Evolutionary conservation across 805 yeast genomes (phyloP).

Genomic region (Lachancea dasiensis): DNA sequence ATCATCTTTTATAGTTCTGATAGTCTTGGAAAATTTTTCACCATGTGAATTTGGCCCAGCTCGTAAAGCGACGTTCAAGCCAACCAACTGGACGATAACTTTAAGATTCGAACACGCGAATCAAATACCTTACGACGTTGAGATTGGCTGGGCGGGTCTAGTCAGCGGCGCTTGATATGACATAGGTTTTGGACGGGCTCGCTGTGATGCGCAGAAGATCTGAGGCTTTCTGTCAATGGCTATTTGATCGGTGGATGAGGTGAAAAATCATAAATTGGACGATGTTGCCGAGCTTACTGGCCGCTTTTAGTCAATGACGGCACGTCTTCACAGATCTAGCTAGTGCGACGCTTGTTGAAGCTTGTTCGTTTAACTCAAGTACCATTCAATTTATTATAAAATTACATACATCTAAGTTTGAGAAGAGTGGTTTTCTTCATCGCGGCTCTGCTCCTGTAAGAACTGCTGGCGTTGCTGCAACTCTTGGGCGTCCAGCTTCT

Average conservation of each 20-base stretch:
- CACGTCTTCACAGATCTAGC: not conserved
- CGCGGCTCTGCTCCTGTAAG: slow-evolving; percentile 1
- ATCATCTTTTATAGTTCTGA: slow-evolving; percentile 1
- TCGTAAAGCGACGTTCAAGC: not conserved
- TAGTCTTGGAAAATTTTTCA: slow-evolving; percentile 9
- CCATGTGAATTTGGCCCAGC: slow-evolving; percentile 10
- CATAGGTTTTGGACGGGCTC: too few relatives aligned
- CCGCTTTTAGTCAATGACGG: too few relatives aligned
- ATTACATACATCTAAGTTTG: not conserved
- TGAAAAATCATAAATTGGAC: too few relatives aligned
- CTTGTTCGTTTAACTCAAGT: not conserved
- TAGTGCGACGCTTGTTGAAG: not conserved
- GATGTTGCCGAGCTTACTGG: too few relatives aligned
- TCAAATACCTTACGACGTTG: too few relatives aligned
- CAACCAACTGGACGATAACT: not conserved
- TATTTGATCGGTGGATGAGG: too few relatives aligned
- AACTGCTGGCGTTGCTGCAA: slow-evolving; percentile 1
- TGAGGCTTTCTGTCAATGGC: too few relatives aligned
- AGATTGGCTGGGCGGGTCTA: too few relatives aligned
- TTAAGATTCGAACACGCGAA: not conserved
- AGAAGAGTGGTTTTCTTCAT: slow-evolving; percentile 2
- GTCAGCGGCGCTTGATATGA: too few relatives aligned
- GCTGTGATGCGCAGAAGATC: too few relatives aligned
- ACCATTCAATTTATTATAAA: not conserved
- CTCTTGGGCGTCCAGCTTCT: slow-evolving; percentile 1